Evolutionary conservation across 179 eudicot genomes (phyloP), one percentile per base, ranked within the genome.

Genomic region (Vitellaria paradoxa): DNA sequence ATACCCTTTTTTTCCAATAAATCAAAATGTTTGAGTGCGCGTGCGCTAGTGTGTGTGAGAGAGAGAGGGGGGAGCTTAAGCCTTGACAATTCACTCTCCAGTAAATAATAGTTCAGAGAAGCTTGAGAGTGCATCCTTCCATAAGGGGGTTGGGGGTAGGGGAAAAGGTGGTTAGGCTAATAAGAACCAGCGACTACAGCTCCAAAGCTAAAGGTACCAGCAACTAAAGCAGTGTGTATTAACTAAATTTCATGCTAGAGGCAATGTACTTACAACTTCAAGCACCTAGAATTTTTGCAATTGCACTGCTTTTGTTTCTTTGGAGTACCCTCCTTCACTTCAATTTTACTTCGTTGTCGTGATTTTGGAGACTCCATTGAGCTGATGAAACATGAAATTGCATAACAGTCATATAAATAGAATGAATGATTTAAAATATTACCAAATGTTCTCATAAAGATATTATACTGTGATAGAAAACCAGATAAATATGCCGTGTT

Each of bases 241-340:
- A 59, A 59, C 23, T 6, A 59, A 18, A 9, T 3, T 21, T 15
- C 40, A 62, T 40, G 17, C 70, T 20, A 57, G 73, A 65, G 46
- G 65, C 15, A 68, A 40, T 73, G 68, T 45, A 79, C 93, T 88
- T 80, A 91, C 95, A 91, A 76, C 82, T 91, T 91, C 84, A 91
- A 84, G 81, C 95, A 91, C 71, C 86, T 78, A 30, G 95, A 91
- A 80, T 85, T 83, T 78, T 83, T 89, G 82, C 95, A 91, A 66
- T 86, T 91, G 69, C 95, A 91, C 70, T 84, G 95, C 78, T 88
- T 91, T 68, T 65, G 85, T 76, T 87, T 91, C 87, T 89, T 88
- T 10, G 85, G 87, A 77, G 91, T 86, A 73, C 81, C 84, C 63
- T 82, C 86, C 77, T 78, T 88, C 26, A 62, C 72, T 67, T 85